These are phyloP conservation scores for Phaseolus coccineus DNA, from an alignment of 331 rosid genomes.

Conservation along the genomic window DNA sequence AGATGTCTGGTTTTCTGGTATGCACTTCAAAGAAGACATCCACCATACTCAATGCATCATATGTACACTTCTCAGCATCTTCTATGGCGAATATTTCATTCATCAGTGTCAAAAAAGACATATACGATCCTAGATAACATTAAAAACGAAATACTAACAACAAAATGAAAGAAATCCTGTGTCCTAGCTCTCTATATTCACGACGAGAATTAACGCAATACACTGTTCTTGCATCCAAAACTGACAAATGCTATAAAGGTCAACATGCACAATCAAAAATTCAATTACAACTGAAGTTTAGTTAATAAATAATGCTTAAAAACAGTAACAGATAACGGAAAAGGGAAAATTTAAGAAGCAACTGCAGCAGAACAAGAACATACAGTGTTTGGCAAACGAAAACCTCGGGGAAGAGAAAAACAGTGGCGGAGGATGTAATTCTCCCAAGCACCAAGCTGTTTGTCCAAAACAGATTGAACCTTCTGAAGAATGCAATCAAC, in stretches of 20 bases:
- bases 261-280: too few species aligned
- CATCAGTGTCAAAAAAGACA: not conserved
- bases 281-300: not conserved
- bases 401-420: slow-evolving; percentile 75
- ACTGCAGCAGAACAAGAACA: slow-evolving; percentile 45
- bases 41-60: not conserved
- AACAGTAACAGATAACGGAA: not conserved
- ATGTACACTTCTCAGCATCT: not conserved
- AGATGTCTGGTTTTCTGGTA: not conserved
- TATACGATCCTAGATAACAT: not conserved
- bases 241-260: too few species aligned
- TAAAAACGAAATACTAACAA: not conserved
- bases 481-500: slow-evolving; percentile 50
- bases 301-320: not conserved
- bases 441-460: slow-evolving; percentile 80
- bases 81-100: not conserved
- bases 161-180: too few species aligned
- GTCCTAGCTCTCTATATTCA: not conserved
- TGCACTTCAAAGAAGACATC: not conserved
- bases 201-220: not conserved
- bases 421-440: slow-evolving; percentile 69
- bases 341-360: not conserved
- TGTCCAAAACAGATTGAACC: slow-evolving; percentile 69
- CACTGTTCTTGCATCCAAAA: too few species aligned
- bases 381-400: slow-evolving; percentile 65